phyloP scores from a whole-genome alignment of 495 filamentous ascomycete genomes.

The Penicillium roqueforti region DNA sequence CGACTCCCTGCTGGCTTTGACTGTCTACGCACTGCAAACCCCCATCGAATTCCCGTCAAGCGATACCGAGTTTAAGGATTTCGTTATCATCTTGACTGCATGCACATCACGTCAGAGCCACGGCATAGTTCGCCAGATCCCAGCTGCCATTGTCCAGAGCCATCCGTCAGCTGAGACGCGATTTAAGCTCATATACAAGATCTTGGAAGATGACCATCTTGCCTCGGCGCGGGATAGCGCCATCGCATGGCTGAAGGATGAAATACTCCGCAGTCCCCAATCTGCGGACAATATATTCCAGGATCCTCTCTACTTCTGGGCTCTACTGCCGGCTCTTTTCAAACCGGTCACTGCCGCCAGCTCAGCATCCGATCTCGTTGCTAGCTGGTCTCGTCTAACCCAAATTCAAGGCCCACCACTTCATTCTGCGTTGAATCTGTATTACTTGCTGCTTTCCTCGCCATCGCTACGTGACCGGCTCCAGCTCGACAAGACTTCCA shows the following conservation, averaged over 20 bases:
- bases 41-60: conserved; percentile 21
- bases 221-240: conserved; percentile 76
- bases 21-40: conserved; percentile 28
- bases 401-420: conserved; percentile 36
- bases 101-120: conserved; percentile 61
- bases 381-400: conserved; percentile 36
- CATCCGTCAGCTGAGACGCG: conserved; percentile 68
- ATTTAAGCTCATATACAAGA: conserved; percentile 71
- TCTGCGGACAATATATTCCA: conserved; percentile 26
- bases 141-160: conserved; percentile 66
- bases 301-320: conserved; percentile 49
- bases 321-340: conserved; percentile 40
- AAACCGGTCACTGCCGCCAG: conserved; percentile 15
- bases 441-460: conserved; percentile 43
- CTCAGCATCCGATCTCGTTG: conserved; percentile 30
- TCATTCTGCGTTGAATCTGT: conserved; percentile 43
- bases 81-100: conserved; percentile 60
- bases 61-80: conserved; percentile 37
- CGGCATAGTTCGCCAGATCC: conserved; percentile 71
- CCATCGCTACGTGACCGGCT: conserved; percentile 27
- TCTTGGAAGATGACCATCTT: conserved; percentile 70
- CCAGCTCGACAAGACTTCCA: conserved; percentile 35
- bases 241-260: conserved; percentile 82
- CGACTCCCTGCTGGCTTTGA: conserved; percentile 38
- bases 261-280: conserved; percentile 55